A percentile compares a stretch with the other conserved stretches of the same genome.
Conservation (phyloP, 2,329 filamentous ascomycete genomes). For the Trichoderma sp. region DNA sequence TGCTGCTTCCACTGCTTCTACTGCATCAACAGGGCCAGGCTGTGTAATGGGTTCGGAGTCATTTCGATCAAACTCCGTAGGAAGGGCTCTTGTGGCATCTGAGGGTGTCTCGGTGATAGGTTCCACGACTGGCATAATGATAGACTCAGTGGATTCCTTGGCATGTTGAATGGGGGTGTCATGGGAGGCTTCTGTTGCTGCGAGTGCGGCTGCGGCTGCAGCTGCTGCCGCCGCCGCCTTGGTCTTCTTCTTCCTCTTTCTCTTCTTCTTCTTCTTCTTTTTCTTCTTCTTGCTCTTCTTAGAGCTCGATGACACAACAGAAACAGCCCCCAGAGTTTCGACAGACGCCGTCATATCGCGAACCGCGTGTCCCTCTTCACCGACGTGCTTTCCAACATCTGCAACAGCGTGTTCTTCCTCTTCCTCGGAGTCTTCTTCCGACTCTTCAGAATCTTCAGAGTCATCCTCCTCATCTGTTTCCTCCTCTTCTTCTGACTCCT, state of each 20-base stretch:
- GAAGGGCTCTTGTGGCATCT: not conserved
- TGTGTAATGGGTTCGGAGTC: not conserved
- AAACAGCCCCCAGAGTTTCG: not conserved
- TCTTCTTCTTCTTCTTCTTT: conserved; percentile 19
- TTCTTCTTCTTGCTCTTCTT: conserved; percentile 24
- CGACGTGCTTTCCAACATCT: not conserved
- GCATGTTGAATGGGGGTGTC: not conserved
- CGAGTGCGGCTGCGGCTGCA: not conserved
- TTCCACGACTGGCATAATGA: not conserved
- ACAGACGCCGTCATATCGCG: conserved; percentile 8
- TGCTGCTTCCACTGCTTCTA: not conserved
- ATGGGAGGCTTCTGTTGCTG: not conserved
- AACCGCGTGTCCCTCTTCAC: not conserved
- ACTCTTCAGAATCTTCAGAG: conserved; percentile 19
- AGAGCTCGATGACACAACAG: not conserved
- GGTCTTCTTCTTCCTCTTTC: not conserved
- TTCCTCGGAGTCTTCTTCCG: not conserved
- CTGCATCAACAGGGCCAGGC: not conserved
- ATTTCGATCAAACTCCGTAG: not conserved
- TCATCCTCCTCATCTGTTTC: conserved; percentile 11
- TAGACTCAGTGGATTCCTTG: not conserved
- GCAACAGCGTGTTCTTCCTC: not conserved
- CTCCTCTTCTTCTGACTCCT: not conserved
- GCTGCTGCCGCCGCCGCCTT: not conserved
- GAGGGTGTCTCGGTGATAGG: not conserved